Evolutionary conservation across 495 filamentous ascomycete species (phyloP).

Genomic region (Penicillium pulvis): DNA sequence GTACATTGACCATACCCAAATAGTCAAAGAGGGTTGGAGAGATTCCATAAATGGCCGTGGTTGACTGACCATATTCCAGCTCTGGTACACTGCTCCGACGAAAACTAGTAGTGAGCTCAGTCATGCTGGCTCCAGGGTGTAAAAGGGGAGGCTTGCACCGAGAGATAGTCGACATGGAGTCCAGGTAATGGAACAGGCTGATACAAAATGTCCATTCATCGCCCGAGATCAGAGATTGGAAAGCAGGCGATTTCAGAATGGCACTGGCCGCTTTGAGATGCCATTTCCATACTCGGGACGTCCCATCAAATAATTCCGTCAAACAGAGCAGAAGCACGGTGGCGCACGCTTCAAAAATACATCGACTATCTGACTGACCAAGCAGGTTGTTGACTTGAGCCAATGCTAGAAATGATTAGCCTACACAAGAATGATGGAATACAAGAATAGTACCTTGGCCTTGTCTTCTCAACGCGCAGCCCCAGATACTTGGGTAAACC

Average conservation of each 20-base stretch:
- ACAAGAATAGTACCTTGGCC: constrained; percentile 20
- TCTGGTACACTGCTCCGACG: constrained; percentile 15
- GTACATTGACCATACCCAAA: constrained; percentile 31
- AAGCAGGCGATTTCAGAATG: constrained; percentile 26
- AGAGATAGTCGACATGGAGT: constrained; percentile 37
- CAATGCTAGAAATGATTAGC: constrained; percentile 20
- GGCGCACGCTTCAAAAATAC: constrained; percentile 27
- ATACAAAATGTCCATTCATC: constrained; percentile 29
- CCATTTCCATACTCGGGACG: constrained; percentile 33
- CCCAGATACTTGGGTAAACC: constrained; percentile 33
- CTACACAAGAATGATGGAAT: neutral
- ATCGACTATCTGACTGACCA: constrained; percentile 16
- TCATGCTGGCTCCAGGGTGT: constrained; percentile 18
- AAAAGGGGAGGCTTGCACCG: constrained; percentile 33
- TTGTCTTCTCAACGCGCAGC: constrained; percentile 26
- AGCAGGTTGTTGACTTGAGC: constrained; percentile 25
- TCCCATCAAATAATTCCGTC: constrained; percentile 31
- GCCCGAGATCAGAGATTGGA: constrained; percentile 16
- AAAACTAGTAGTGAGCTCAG: constrained; percentile 20
- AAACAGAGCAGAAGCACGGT: constrained; percentile 31
- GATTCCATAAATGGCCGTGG: constrained; percentile 27
- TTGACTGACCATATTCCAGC: constrained; percentile 11
- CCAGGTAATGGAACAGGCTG: constrained; percentile 32
- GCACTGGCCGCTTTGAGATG: constrained; percentile 34
- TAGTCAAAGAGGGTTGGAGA: constrained; percentile 27